Evolutionary conservation across 2,329 filamentous ascomycete genomes (phyloP), one percentile per base, ranked within the genome.

Genomic region (Paramyrothecium sp.): DNA sequence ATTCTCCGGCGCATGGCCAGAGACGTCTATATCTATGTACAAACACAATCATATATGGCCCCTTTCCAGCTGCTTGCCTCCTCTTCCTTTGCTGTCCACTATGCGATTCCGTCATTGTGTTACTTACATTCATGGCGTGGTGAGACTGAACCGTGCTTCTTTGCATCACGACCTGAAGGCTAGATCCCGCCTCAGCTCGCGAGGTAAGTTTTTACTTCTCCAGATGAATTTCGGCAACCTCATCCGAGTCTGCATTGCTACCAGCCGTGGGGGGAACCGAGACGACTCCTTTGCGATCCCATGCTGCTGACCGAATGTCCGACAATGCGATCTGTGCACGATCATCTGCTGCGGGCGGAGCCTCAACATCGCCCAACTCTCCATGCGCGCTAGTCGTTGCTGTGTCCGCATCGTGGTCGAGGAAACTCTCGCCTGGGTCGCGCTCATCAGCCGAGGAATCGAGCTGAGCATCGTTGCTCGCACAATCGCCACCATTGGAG

Each of bases 161-260:
- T n/a, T n/a, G n/a, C n/a, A n/a, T n/a, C n/a, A n/a, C n/a, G n/a
- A n/a, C n/a, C n/a, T n/a, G n/a, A n/a, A n/a, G n/a, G n/a, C n/a
- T n/a, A n/a, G n/a, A 16, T 38, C 33, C 16, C 33, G 8, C 33
- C 8, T 38, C 33, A 16, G 33, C 10, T 38, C 33, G 16, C 16
- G 8, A 16, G 10, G 8, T 10, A 8, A 8, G 33, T 38, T 16
- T 38, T 38, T 16, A 38, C 33, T 38, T 38, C 33, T 78, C 78
- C 20, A 82, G 64, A 58, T 80, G 78, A 49, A 82, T 82, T 65
- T 83, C 80, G 8, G 79, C 69, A 7, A 80, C 79, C 46, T 79
- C 77, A 33, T 78, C 77, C 13, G 75, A 79, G 53, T 68, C 69
- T 26, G 63, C 65, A 23, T 76, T 75, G 22, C 66, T 71, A 17